These are phyloP conservation scores for Styphnolobium japonicum DNA, from an alignment of 306 rosid species.

Conservation along the genomic window DNA sequence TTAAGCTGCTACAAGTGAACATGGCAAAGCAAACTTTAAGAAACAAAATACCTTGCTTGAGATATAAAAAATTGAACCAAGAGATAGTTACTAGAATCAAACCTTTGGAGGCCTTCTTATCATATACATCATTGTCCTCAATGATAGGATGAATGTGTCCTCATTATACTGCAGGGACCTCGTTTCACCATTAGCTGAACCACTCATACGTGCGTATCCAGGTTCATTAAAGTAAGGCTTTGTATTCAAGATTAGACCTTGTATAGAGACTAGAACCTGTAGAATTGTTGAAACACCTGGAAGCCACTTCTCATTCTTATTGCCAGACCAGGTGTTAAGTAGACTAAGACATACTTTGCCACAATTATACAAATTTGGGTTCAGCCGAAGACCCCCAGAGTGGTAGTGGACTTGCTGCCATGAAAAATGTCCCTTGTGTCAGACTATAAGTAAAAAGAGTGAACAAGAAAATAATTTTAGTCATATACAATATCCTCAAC, in stretches of 20 bases:
- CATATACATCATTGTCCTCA: slow-evolving; percentile 75
- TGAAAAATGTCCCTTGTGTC: slow-evolving; percentile 13
- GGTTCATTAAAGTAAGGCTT: slow-evolving; percentile 94
- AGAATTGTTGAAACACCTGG: slow-evolving; percentile 81
- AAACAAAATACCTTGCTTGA: not conserved
- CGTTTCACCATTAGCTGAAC: slow-evolving; percentile 53
- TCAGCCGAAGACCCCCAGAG: slow-evolving; percentile 84
- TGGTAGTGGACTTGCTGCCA: slow-evolving; percentile 75
- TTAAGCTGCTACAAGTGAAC: not conserved
- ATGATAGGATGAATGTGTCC: slow-evolving; percentile 60
- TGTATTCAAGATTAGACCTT: slow-evolving; percentile 80
- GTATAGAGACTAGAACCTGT: slow-evolving; percentile 93
- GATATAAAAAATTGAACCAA: slow-evolving; percentile 11
- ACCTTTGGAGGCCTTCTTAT: slow-evolving; percentile 86
- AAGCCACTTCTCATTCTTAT: slow-evolving; percentile 72
- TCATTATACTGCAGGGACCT: slow-evolving; percentile 63
- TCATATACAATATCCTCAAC: slow-evolving; percentile 8
- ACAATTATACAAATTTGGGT: slow-evolving; percentile 81
- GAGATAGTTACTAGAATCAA: slow-evolving; percentile 27
- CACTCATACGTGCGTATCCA: slow-evolving; percentile 53
- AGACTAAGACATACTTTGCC: slow-evolving; percentile 98
- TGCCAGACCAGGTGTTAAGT: slow-evolving; percentile 85
- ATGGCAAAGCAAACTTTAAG: not conserved
- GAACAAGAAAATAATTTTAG: not conserved
- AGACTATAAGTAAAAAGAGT: slow-evolving; percentile 20